These are phyloP conservation scores for Eutrema yunnanense DNA, from an alignment of 345 rosid genomes.

Conservation along the genomic window DNA sequence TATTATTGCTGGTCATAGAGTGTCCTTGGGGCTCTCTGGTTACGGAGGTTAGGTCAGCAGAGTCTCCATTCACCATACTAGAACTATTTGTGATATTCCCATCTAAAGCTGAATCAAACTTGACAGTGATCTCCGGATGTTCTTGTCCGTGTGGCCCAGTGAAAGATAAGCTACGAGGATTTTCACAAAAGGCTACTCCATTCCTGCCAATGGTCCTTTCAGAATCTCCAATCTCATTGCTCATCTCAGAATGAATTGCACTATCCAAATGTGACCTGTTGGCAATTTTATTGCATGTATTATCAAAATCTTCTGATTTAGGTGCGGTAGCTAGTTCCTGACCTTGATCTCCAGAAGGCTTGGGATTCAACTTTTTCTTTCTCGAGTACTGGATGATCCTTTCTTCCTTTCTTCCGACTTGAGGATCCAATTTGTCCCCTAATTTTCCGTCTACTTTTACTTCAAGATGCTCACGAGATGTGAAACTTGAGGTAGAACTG, in stretches of 20 bases:
- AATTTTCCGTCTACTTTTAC: constrained; percentile 24
- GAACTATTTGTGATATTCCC: constrained; percentile 11
- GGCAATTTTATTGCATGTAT: not conserved
- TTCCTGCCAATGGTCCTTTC: constrained; percentile 14
- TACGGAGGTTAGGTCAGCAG: constrained; percentile 18
- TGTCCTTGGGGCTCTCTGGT: constrained; percentile 29
- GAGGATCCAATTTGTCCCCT: constrained; percentile 25
- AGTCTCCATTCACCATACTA: constrained; percentile 19
- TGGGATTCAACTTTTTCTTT: constrained; percentile 56
- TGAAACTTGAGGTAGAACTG: constrained; percentile 26
- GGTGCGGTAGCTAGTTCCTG: constrained; percentile 31
- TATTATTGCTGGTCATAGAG: constrained; percentile 8
- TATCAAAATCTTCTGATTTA: not conserved
- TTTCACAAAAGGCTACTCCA: not conserved
- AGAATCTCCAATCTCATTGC: constrained; percentile 14
- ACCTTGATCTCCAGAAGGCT: constrained; percentile 30
- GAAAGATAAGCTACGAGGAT: constrained; percentile 10
- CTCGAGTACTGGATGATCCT: constrained; percentile 73
- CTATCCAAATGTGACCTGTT: not conserved
- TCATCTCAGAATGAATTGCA: constrained; percentile 17
- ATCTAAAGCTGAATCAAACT: constrained; percentile 2
- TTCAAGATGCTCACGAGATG: constrained; percentile 36
- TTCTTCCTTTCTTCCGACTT: constrained; percentile 36
- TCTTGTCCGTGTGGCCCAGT: not conserved
- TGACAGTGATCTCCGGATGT: constrained; percentile 4